A percentile compares a stretch with the other conserved stretches of the same genome.
phyloP scores from a whole-genome alignment of 2,329 filamentous ascomycete species.

The Helotiales sp. region DNA sequence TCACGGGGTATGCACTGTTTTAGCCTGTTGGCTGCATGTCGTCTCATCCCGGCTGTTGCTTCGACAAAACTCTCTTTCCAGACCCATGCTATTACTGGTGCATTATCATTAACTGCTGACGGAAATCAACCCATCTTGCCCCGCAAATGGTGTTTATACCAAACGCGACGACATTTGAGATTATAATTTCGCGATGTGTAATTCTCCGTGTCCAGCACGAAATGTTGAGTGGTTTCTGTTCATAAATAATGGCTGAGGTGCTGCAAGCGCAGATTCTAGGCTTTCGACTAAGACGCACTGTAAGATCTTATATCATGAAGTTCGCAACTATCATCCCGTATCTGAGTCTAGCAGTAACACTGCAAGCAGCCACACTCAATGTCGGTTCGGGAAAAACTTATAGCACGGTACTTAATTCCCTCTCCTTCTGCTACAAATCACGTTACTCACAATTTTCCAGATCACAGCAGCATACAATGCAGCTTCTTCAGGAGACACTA shows the following conservation, averaged over 20 bases:
- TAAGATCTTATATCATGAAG: not conserved
- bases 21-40: not conserved
- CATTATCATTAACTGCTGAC: not conserved
- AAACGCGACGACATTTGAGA: not conserved
- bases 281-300: too few relatives aligned
- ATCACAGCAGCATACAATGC: slow-evolving; percentile 20
- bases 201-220: not conserved
- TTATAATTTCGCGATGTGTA: not conserved
- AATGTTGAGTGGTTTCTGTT: not conserved
- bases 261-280: not conserved
- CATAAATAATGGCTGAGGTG: not conserved
- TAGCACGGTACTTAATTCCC: slow-evolving; percentile 9
- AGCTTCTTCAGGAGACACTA: slow-evolving; percentile 45
- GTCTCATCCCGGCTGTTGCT: not conserved
- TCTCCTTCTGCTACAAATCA: not conserved
- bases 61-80: not conserved
- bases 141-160: not conserved
- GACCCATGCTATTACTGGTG: not conserved
- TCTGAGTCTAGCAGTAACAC: not conserved
- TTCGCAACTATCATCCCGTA: not conserved
- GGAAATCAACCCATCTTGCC: not conserved
- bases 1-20: not conserved
- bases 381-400: slow-evolving; percentile 19
- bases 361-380: slow-evolving; percentile 14
- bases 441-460: slow-evolving; percentile 3